Conservation (phyloP, 495 filamentous ascomycete genomes). For the Geoglossum glabrum region DNA sequence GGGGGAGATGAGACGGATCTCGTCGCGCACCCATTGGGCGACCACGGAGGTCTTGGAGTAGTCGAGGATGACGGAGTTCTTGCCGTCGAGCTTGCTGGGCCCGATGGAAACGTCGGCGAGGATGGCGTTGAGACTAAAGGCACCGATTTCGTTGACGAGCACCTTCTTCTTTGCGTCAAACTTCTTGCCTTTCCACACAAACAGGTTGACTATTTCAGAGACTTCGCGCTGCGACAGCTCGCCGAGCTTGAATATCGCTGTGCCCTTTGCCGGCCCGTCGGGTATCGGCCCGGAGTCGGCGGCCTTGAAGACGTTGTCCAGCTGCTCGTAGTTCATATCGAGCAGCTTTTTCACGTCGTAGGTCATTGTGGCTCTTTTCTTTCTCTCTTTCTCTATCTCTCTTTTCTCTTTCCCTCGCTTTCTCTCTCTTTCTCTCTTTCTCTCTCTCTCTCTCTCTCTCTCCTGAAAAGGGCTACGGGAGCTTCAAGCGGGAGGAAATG, state of each 20-base stretch:
- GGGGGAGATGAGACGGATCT: constrained; percentile 3
- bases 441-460: no score
- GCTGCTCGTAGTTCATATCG: neutral
- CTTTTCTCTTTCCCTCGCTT: no score
- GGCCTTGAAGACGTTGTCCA: constrained; percentile 2
- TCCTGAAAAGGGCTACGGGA: neutral
- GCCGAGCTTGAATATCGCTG: neutral
- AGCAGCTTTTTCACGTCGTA: constrained; percentile 2
- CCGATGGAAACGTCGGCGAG: neutral
- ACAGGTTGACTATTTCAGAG: neutral
- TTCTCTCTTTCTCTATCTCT: no score
- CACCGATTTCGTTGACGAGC: constrained; percentile 2
- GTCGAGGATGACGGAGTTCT: constrained; percentile 6
- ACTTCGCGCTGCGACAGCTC: neutral
- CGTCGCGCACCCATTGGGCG: constrained; percentile 5
- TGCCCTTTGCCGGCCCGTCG: constrained; percentile 2
- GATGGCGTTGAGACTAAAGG: constrained; percentile 2
- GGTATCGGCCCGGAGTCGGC: constrained; percentile 3
- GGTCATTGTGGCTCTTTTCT: constrained; percentile 1
- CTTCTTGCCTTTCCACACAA: constrained; percentile 4
- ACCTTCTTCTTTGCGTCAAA: constrained; percentile 5
- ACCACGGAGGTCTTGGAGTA: constrained; percentile 3
- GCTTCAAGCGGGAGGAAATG: neutral
- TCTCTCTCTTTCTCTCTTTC: no score
- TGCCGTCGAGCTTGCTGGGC: constrained; percentile 4